Base-by-base conservation (phyloP, 306 rosid genomes). In the Ziziphus jujuba region DNA sequence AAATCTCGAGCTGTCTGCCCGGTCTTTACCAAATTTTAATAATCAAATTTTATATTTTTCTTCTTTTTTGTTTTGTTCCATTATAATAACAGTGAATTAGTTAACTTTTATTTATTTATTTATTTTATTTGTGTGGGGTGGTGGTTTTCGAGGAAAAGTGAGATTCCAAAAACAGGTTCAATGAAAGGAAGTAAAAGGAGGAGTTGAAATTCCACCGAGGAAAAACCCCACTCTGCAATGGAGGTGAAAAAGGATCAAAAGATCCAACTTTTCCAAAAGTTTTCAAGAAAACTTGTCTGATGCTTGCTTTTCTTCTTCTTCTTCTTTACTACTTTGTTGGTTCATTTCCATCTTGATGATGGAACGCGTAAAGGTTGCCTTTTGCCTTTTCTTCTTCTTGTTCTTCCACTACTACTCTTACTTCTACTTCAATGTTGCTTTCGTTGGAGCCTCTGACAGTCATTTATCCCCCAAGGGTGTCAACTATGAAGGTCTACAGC, bases 401-500 rank as follows among this genome's bases (percentile, higher is more conserved):
- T 17, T 82, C 56, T 84, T 59, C 68, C n/a, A n/a, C n/a, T n/a
- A n/a, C n/a, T 47, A 48, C 59, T 78, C 73, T 84, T 28, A 28
- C 33, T 28, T 28, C 33, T 28, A 28, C 33, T 28, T 28, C 33
- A 28, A 28, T 28, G 22, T 63, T 47, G 33, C 70, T 36, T 44
- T 72, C 52, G 81, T 63, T 47, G 74, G 60, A 19, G 87, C 84
- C 53, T 75, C 84, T 38, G 87, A 83, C 65, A 87, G 81, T 56
- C 89, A 82, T 66, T 91, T 90, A 64, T 95, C 99, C 63, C 99
- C 97, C 33, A 95, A 95, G 85, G 99, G 99, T 56, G 96, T 90
- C 63, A 88, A 90, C 87, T 88, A 64, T 76, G 99, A 90, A 85
- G 99, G 99, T 95, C 50, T 77, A 66, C 34, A 53, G 61, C 70